Evolutionary conservation across 208 protist species (phyloP), one percentile per base, ranked within the genome.

Genomic region (Kentomonas sorsogonicus): DNA sequence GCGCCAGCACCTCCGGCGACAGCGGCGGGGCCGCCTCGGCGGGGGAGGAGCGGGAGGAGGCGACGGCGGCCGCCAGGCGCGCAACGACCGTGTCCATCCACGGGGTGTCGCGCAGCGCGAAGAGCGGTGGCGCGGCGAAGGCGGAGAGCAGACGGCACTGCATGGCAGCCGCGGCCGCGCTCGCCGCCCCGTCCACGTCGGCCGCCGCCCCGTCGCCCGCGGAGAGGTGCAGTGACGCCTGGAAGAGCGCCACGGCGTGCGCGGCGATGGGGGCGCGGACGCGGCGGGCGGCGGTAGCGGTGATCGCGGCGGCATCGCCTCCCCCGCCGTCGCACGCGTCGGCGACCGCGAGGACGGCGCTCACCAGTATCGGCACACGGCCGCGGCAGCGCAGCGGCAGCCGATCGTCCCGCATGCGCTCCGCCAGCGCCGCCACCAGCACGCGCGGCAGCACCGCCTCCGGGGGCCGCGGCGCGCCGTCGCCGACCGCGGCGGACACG

Each of bases 91-190:
- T 77, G 0, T 47, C 66, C n/a, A n/a, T n/a, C n/a, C n/a, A n/a
- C n/a, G n/a, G n/a, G n/a, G n/a, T n/a, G 43, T 3, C 18, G 34
- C 38, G 15, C 10, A 60, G 25, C 31, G 70, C 65, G 25, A 39
- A 44, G 23, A 16, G 31, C 43, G 41, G 55, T 18, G 61, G 64
- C 7, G 18, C 60, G 33, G 46, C 40, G 57, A 79, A 76, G 1
- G 56, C 39, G 2, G 57, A 51, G 40, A 90, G 54, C 34, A 91
- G 69, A 4, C 74, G 77, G 63, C 77, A 84, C 55, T 87, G 83
- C 54, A 91, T 53, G 7, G 71, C 83, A 58, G 68, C 68, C 31
- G 86, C 79, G n/a, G n/a, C n/a, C n/a, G n/a, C n/a, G n/a, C n/a
- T n/a, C n/a, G n/a, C n/a, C n/a, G n/a, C n/a, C n/a, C n/a, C n/a